These are phyloP conservation scores for Geotrichum histeridarum DNA, from an alignment of 1,139 yeast genomes.

Conservation along the genomic window DNA sequence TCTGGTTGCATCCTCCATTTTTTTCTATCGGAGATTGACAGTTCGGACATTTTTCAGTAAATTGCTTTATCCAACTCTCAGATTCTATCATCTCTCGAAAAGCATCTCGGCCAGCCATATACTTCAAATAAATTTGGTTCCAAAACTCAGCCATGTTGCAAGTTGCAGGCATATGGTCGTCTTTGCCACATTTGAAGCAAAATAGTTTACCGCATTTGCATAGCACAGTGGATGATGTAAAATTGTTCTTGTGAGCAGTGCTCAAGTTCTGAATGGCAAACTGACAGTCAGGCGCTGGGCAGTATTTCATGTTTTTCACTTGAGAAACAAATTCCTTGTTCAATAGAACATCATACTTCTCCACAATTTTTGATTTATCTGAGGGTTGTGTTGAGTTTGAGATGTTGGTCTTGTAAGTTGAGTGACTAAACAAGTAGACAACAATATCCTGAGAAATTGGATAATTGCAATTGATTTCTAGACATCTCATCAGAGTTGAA, in stretches of 20 bases:
- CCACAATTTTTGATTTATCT: neutral
- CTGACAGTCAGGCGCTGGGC: conserved; percentile 84
- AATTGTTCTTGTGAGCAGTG: conserved; percentile 34
- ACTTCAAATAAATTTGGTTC: neutral
- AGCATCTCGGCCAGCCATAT: neutral
- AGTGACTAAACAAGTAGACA: neutral
- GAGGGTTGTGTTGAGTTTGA: neutral
- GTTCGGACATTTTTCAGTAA: conserved; percentile 78
- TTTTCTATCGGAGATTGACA: conserved; percentile 59
- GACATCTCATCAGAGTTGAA: conserved; percentile 53
- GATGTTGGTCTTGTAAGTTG: neutral
- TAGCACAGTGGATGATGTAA: conserved; percentile 55
- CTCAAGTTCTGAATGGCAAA: conserved; percentile 48
- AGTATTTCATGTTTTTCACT: conserved; percentile 56
- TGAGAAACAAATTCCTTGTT: conserved; percentile 49
- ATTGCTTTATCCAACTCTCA: conserved; percentile 75
- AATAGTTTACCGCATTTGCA: conserved; percentile 67
- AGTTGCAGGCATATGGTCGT: conserved; percentile 75
- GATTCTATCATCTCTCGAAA: neutral
- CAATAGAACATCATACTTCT: conserved; percentile 27
- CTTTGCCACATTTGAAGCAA: conserved; percentile 66
- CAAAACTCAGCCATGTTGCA: conserved; percentile 48
- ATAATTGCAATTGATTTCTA: conserved; percentile 30
- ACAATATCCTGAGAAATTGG: neutral
- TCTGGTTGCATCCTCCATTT: conserved; percentile 94